Evolutionary conservation across 2,329 filamentous ascomycete species (phyloP), one percentile per base, ranked within the genome.

Genomic region (Diplodia intermedia): DNA sequence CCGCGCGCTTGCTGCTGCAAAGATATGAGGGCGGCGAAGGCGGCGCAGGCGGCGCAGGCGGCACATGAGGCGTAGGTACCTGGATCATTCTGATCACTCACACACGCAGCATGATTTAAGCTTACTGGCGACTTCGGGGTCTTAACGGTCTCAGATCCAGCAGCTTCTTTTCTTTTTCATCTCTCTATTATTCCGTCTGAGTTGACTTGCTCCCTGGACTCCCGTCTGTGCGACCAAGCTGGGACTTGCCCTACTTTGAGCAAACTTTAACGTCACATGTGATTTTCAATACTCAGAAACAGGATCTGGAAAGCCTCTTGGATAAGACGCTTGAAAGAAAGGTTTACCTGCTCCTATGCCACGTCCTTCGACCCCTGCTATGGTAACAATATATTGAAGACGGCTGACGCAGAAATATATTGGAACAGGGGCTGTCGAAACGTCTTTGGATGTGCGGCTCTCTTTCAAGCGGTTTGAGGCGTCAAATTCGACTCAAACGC

Each of bases 1-100:
- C 47, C 26, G 60, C 18, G 60, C 60, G 60, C 60, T 63, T 63
- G 60, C 31, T 63, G 60, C 47, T 40, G 31, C 47, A 52, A 38
- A 31, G 12, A 60, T 3, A 18, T 26, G 29, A 36, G 14, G 31
- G 60, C 29, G 60, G 43, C 47, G 40, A 40, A 61, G 52, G 52
- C 12, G 52, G 52, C 36, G 36, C 5, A 61, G 52, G 52, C 20
- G 52, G 52, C 36, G 36, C 5, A n/a, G 43, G 43, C 43, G 43
- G n/a, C 43, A 20, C 43, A 20, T 23, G 54, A n/a, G 53, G 53
- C 57, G 29, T 11, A 23, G 50, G 57, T 63, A 63, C 47, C 60
- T 38, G 47, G 11, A n/a, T 8, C 15, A 63, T 26, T 18, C 26
- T 4, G 38, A 15, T 29, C 15, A 26, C 57, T 18, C 40, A n/a